phyloP scores from a whole-genome alignment of 306 rosid genomes.

The Gleditsia sinensis region DNA sequence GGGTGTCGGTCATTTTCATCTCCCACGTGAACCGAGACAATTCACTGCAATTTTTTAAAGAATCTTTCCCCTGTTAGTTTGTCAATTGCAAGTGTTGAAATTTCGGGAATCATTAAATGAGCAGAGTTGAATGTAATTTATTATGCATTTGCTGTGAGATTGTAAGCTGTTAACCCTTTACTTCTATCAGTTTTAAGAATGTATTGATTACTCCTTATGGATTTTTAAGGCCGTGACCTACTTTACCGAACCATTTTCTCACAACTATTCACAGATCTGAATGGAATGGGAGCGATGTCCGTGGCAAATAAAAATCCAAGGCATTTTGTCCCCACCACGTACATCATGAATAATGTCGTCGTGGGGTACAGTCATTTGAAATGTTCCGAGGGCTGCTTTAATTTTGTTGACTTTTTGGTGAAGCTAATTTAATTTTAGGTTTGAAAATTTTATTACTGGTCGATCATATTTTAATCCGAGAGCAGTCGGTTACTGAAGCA shows the following conservation, averaged over 20 bases:
- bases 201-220: slow-evolving; percentile 29
- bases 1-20: slow-evolving; percentile 57
- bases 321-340: slow-evolving; percentile 51
- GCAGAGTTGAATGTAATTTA: slow-evolving; percentile 27
- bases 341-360: slow-evolving; percentile 24
- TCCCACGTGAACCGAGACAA: slow-evolving; percentile 32
- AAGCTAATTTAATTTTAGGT: slow-evolving; percentile 31
- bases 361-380: slow-evolving; percentile 51
- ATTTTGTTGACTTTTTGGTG: slow-evolving; percentile 46
- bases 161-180: slow-evolving; percentile 24
- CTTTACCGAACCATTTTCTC: slow-evolving; percentile 41
- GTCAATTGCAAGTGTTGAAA: slow-evolving; percentile 34
- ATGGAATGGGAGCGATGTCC: slow-evolving; percentile 39
- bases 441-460: slow-evolving; percentile 13
- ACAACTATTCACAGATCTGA: slow-evolving; percentile 50
- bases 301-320: slow-evolving; percentile 34
- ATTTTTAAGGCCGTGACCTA: slow-evolving; percentile 45
- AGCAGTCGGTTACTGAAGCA: background rate
- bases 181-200: slow-evolving; percentile 22
- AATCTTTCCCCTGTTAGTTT: slow-evolving; percentile 46
- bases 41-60: slow-evolving; percentile 44
- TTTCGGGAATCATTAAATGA: slow-evolving; percentile 42
- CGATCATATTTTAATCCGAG: slow-evolving; percentile 11
- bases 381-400: slow-evolving; percentile 36
- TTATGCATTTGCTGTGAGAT: slow-evolving; percentile 37